These are phyloP conservation scores for Discostella stelligera DNA, from an alignment of 352 stramenopile species.

Conservation along the genomic window DNA sequence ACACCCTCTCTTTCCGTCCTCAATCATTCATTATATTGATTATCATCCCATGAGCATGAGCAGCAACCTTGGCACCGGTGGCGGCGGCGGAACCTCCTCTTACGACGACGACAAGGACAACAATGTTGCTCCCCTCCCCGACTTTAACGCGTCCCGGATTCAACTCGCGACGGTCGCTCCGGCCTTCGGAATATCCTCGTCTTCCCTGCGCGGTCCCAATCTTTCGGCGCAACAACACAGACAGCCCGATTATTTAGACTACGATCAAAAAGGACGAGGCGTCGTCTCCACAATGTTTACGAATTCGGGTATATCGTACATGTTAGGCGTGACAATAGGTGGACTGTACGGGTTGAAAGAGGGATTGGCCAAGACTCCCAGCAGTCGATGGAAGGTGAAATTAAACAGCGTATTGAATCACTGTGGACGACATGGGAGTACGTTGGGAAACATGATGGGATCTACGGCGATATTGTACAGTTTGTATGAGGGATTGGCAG, in stretches of 20 bases:
- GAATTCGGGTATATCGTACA: slow-evolving; percentile 73
- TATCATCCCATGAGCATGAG: slow-evolving; percentile 18
- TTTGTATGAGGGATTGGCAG: slow-evolving; percentile 71
- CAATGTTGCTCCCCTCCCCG: slow-evolving; percentile 35
- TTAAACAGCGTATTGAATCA: slow-evolving; percentile 82
- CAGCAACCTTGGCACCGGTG: slow-evolving; percentile 40
- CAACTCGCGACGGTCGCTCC: slow-evolving; percentile 71
- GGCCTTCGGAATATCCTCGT: slow-evolving; percentile 60
- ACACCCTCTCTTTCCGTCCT: no score
- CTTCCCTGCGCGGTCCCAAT: slow-evolving; percentile 13
- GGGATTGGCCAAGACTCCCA: slow-evolving; percentile 66
- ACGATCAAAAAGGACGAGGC: slow-evolving; percentile 75
- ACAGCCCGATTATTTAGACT: slow-evolving; percentile 80
- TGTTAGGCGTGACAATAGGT: slow-evolving; percentile 63
- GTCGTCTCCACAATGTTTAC: slow-evolving; percentile 78
- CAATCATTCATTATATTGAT: neutral
- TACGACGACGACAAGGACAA: slow-evolving; percentile 12
- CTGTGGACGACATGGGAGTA: slow-evolving; percentile 68
- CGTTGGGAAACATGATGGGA: slow-evolving; percentile 71
- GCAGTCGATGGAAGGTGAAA: slow-evolving; percentile 72
- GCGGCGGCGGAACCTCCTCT: slow-evolving; percentile 16
- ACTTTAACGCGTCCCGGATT: slow-evolving; percentile 62
- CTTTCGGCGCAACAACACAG: neutral
- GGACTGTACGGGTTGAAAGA: slow-evolving; percentile 73
- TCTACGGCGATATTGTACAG: slow-evolving; percentile 76